phyloP scores from a whole-genome alignment of 352 stramenopile genomes.

The Globisporangium perplexum region DNA sequence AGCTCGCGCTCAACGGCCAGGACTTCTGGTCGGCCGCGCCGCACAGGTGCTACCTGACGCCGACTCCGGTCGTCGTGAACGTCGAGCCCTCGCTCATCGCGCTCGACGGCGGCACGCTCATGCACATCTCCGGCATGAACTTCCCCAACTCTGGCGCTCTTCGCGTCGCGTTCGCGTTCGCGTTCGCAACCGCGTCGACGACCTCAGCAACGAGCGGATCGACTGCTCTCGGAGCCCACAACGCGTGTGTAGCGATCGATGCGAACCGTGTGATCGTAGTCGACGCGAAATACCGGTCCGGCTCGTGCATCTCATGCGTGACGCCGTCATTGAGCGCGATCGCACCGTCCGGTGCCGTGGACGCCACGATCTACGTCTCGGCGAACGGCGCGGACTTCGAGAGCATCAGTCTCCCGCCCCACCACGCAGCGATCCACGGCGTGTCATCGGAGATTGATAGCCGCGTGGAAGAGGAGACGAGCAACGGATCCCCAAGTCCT shows the following conservation, averaged over 20 bases:
- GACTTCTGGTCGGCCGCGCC: conserved; percentile 53
- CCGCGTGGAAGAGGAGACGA: conserved; percentile 6
- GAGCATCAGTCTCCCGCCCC: conserved; percentile 41
- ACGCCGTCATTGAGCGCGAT: conserved; percentile 29
- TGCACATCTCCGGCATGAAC: conserved; percentile 44
- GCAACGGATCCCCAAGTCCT: background rate
- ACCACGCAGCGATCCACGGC: conserved; percentile 12
- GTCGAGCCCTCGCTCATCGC: conserved; percentile 38
- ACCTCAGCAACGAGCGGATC: too few species aligned
- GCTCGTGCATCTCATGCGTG: conserved; percentile 31
- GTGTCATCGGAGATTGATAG: background rate
- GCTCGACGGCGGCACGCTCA: conserved; percentile 28
- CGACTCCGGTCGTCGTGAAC: conserved; percentile 29
- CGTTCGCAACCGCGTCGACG: conserved; percentile 6
- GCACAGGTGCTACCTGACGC: conserved; percentile 22
- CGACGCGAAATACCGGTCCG: conserved; percentile 47
- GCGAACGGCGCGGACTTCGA: conserved; percentile 61
- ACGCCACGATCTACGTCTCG: conserved; percentile 38
- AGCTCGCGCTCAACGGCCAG: conserved; percentile 61
- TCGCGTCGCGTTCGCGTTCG: conserved; percentile 43
- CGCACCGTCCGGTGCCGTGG: conserved; percentile 7
- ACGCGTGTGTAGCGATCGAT: conserved; percentile 26
- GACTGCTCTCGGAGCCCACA: background rate
- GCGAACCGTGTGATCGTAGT: conserved; percentile 34
- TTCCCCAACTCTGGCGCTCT: conserved; percentile 39